Evolutionary conservation across 1,139 yeast species (phyloP), one percentile per base, ranked within the genome.

Genomic region (Saccharomycopsis hybrid): DNA sequence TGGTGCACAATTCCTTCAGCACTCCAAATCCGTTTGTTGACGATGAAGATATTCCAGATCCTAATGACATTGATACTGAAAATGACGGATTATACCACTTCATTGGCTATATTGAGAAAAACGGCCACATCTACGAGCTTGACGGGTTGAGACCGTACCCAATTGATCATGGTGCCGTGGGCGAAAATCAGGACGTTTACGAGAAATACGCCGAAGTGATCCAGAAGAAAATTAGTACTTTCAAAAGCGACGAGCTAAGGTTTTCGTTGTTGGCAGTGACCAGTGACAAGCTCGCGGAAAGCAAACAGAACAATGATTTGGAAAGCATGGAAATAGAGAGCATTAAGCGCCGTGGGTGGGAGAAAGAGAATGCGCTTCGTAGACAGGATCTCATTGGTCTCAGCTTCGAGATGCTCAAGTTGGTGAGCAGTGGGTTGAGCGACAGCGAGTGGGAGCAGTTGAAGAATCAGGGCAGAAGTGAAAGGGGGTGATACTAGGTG

Each of bases 61-160:
- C 31, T n/a, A n/a, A 46, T 3, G 47, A 30, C 4, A 18, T 13
- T 3, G 49, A 49, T 28, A 27, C 27, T 24, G 41, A 46, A 13
- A 25, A 46, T 24, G 80, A 77, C 56, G 85, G 82, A 1, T 58
- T 80, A 13, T 83, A 73, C 64, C 89, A 82, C 60, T 82, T 80
- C 58, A 70, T 82, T 39, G 82, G 86, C 0, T 83, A 77, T 59
- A 55, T 73, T 8, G 71, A 70, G 36, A 64, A 68, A 42, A 63
- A 74, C 52, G 80, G 76, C 27, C 62, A 63, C 41, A 68, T 82
- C n/a, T 79, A 78, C 60, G 89, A 83, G 59, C 66, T 82, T 47
- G 89, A 82, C 59, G 89, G 89, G 1, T 69, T 82, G 48, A 78
- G 77, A 54, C 69, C 67, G n/a, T 72, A 63, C 49, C 87, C 88